Evolutionary conservation across 179 eudicot genomes (phyloP), one percentile per base, ranked within the genome.

Genomic region (Kewa caespitosa): DNA sequence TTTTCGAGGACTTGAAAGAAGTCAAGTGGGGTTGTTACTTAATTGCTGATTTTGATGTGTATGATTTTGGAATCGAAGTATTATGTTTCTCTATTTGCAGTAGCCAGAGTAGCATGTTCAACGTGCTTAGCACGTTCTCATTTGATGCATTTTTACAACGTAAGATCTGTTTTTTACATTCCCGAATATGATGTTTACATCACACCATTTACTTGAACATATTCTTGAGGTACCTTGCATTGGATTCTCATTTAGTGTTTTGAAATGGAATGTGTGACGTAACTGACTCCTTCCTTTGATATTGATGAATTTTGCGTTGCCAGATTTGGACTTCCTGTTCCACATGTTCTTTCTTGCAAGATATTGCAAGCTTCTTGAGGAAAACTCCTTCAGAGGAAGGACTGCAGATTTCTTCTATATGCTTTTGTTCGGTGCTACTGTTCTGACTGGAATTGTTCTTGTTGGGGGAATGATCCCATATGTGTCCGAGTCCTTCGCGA

Each of bases 261-360:
- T 37, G 2, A 67, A 34, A 30, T n/a, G 1, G 0, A 6, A 36
- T 9, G 23, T 41, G 72, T 25, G 20, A 27, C 30, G 37, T 27
- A 7, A 20, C 34, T 31, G 30, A 31, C n/a, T 48, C 52, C 22
- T 11, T 70, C 74, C 52, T 3, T 25, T 12, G 42, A 34, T 64
- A 8, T 64, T 28, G 30, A 11, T 64, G 11, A 12, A 64, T 2
- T 62, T 48, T 28, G 37, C 2, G 60, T 59, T 82, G 38, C 55
- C 91, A 94, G 98, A 95, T 62, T 79, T 95, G 91, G 97, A 95
- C 86, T 95, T 95, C 73, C 91, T 95, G 71, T 95, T 95, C 80
- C 99, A 91, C 89, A 95, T 95, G 99, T 95, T 95, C 88, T 95
- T 95, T 78, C 93, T 95, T 17, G 97, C 96, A 50, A 89, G 96